Base-by-base conservation (phyloP, 192 early-diverging fungal genomes). In the Podila horticola region DNA sequence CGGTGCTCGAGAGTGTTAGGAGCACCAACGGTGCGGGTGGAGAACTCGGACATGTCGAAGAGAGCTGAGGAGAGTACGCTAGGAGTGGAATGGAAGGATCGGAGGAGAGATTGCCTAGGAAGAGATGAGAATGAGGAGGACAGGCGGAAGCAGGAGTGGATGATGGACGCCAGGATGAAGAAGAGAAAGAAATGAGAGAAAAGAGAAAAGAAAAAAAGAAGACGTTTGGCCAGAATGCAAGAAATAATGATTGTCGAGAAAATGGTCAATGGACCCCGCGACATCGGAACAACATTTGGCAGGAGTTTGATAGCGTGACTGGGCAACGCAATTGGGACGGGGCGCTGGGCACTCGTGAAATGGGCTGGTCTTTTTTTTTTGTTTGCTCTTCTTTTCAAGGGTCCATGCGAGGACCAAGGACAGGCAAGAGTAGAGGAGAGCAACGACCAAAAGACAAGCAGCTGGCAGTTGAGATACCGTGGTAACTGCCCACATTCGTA, bases 1-100 rank as follows among this genome's bases (percentile, higher is more conserved):
- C 95, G 90, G 93, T 95, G 88, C 69, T 98, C 97, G 36, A 96
- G 86, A 29, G 93, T 89, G 94, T 97, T 93, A 79, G 93, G 90
- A 51, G 94, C 92, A 68, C 94, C 96, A 58, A 97, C 88, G 65
- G 91, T 86, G 70, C 97, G 92, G 79, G 93, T 90, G 62, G 90
- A 92, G 88, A 92, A 96, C 48, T 84, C 82, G 61, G 89, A 85
- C 90, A 88, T 92, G 67, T 73, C 81, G 38, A 72, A 59, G 31
- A 69, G 60, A 34, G 71, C 15, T 12, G 63, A 12, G 26, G 52
- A 45, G 41, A 45, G 13, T 45, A 45, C 59, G 34, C 17, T 62
- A 58, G 51, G 75, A 34, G 50, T 71, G 61, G 64, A 67, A 48
- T 69, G 68, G 30, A 70, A 45, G 29, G 45, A 61, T 17, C 7